These are phyloP conservation scores for Fusarium torreyae DNA, from an alignment of 2,329 filamentous ascomycete species.

Conservation along the genomic window DNA sequence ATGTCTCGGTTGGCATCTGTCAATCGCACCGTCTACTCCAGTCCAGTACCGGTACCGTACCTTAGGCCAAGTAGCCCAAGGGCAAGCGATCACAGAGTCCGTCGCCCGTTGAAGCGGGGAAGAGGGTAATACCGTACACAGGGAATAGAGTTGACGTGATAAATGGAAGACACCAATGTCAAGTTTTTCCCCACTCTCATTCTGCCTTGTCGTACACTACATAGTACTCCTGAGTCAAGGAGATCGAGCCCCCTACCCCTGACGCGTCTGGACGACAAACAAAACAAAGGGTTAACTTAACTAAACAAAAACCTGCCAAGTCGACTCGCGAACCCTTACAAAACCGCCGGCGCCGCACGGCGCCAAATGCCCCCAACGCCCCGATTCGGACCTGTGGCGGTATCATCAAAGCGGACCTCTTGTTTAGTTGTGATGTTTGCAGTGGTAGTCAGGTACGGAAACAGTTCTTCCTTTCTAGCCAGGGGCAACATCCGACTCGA, in stretches of 20 bases:
- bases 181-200: conserved; percentile 5
- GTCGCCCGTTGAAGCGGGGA: conserved; percentile 37
- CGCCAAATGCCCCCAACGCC: conserved; percentile 4
- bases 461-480: conserved; percentile 8
- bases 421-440: conserved; percentile 8
- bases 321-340: conserved; percentile 8
- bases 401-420: conserved; percentile 18
- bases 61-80: conserved; percentile 9
- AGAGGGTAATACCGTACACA: conserved; percentile 23
- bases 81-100: conserved; percentile 23
- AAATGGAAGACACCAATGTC: conserved; percentile 14
- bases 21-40: conserved; percentile 25
- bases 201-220: conserved; percentile 4
- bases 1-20: conserved; percentile 40
- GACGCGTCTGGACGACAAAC: conserved; percentile 27
- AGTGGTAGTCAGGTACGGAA: conserved; percentile 10
- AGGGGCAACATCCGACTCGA: conserved; percentile 14
- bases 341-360: conserved; percentile 35
- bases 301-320: conserved; percentile 7
- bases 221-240: conserved; percentile 11
- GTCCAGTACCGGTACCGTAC: background rate
- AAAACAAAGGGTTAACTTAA: conserved; percentile 9
- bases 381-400: conserved; percentile 25
- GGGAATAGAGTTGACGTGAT: conserved; percentile 15
- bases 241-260: conserved; percentile 15